Base-by-base conservation (phyloP, 495 filamentous ascomycete species). In the Penicillium subrubescens region DNA sequence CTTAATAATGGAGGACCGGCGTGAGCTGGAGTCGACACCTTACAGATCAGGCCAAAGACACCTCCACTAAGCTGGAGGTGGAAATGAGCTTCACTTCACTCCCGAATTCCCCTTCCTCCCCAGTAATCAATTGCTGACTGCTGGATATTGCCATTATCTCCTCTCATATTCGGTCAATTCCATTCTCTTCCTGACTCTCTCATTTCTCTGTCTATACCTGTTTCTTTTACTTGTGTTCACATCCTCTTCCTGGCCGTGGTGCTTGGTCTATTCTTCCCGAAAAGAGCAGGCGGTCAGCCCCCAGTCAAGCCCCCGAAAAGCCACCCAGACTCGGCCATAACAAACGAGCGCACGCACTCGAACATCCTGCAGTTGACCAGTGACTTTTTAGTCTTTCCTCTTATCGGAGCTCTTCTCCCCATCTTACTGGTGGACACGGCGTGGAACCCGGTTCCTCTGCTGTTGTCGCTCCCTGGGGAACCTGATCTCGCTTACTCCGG, bases 271-370 rank as follows among this genome's bases (percentile, higher is more conserved):
- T 14, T 48, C 44, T 12, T 48, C 44, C 43, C 19, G 19, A 48
- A 48, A 11, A 23, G 10, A 21, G 44, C 44, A 48, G 44, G 44
- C 44, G 44, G 44, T 48, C 44, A 48, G 8, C 21, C 7, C 19
- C 44, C 15, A 19, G 44, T 48, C 19, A 48, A 48, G 44, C 44
- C 44, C 44, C 55, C 64, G 48, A 66, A 68, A 68, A 68, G 64
- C 68, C 68, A 71, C 60, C 41, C 62, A 54, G 57, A 54, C 68
- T 62, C 56, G 53, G 44, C 64, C 69, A 70, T 71, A 72, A 73
- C 66, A 71, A 69, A 60, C 61, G 64, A 71, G 55, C 59, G 61
- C 54, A 66, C 58, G 48, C 63, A 52, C 60, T 50, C 60, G 52
- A 67, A 27, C 39, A 29, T 57, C 46, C 48, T 50, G 31, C 62